Conservation (phyloP, 2,329 filamentous ascomycete species). For the Neofusicoccum ribis region DNA sequence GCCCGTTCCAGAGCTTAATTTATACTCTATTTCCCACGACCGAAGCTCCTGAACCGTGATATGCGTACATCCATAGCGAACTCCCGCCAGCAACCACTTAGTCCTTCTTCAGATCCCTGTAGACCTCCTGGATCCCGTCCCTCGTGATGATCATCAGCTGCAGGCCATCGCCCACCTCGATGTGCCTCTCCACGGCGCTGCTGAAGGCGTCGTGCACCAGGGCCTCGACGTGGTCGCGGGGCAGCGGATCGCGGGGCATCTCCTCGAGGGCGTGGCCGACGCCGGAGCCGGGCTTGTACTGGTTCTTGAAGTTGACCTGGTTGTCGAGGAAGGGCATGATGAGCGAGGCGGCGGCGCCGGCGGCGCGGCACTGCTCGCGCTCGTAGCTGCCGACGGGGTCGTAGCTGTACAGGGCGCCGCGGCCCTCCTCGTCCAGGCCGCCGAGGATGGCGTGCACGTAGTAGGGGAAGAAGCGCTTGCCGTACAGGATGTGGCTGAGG, state of each 20-base stretch:
- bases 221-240: constrained; percentile 73
- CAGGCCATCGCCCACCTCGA: constrained; percentile 94
- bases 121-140: constrained; percentile 84
- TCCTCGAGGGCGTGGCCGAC: constrained; percentile 77
- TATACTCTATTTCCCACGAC: constrained; percentile 10
- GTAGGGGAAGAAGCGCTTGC: constrained; percentile 98
- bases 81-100: constrained; percentile 22
- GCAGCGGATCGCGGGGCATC: constrained; percentile 67
- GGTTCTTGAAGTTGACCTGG: constrained; percentile 99
- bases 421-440: constrained; percentile 90
- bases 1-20: neutral
- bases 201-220: constrained; percentile 97
- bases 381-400: constrained; percentile 98
- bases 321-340: constrained; percentile 99
- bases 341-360: constrained; percentile 85
- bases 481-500: constrained; percentile 91
- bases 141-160: constrained; percentile 93
- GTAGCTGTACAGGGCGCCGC: constrained; percentile 93
- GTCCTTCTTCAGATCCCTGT: constrained; percentile 73
- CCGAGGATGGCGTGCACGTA: constrained; percentile 94
- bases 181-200: constrained; percentile 96
- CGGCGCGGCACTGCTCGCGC: constrained; percentile 91
- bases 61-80: constrained; percentile 7
- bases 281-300: constrained; percentile 86
- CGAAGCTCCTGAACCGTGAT: constrained; percentile 14